These are phyloP conservation scores for Heliocybe sulcata DNA, from an alignment of 1,284 basidiomycete genomes.

Conservation along the genomic window DNA sequence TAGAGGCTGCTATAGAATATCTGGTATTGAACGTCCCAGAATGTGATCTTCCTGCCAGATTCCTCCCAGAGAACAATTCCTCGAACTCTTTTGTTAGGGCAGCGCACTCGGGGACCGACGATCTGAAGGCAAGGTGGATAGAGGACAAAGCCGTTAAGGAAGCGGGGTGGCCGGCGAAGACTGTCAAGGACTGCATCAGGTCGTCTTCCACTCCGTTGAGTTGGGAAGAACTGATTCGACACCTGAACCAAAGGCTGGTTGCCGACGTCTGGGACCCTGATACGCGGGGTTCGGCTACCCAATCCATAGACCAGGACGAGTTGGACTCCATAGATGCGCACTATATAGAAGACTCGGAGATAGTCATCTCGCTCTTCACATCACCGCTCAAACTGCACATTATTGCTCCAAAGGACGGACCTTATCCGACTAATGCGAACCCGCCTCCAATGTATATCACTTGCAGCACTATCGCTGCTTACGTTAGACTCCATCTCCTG, in stretches of 20 bases:
- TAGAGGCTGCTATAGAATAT: conserved; percentile 71
- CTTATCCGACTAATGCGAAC: conserved; percentile 46
- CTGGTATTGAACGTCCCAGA: conserved; percentile 71
- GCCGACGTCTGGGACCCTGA: conserved; percentile 26
- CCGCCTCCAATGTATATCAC: conserved; percentile 74
- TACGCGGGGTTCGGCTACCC: conserved; percentile 6
- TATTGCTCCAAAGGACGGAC: conserved; percentile 43
- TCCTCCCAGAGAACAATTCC: conserved; percentile 55
- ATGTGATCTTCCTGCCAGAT: conserved; percentile 67
- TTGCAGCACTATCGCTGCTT: conserved; percentile 68
- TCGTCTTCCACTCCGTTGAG: conserved; percentile 31
- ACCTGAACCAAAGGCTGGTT: conserved; percentile 41
- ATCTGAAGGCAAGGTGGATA: conserved; percentile 75
- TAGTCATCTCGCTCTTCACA: conserved; percentile 57
- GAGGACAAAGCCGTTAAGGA: conserved; percentile 79
- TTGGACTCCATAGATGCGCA: conserved; percentile 63
- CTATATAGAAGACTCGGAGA: conserved; percentile 33
- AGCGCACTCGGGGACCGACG: conserved; percentile 50
- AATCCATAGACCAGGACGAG: conserved; percentile 47
- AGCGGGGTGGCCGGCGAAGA: conserved; percentile 76
- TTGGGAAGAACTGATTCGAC: conserved; percentile 43
- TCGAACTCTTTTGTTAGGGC: conserved; percentile 65
- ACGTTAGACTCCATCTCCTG: conserved; percentile 83
- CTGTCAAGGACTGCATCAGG: conserved; percentile 51
- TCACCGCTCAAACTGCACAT: conserved; percentile 66